Conservation (phyloP, 1,284 basidiomycete genomes). For the Megacollybia platyphylla region DNA sequence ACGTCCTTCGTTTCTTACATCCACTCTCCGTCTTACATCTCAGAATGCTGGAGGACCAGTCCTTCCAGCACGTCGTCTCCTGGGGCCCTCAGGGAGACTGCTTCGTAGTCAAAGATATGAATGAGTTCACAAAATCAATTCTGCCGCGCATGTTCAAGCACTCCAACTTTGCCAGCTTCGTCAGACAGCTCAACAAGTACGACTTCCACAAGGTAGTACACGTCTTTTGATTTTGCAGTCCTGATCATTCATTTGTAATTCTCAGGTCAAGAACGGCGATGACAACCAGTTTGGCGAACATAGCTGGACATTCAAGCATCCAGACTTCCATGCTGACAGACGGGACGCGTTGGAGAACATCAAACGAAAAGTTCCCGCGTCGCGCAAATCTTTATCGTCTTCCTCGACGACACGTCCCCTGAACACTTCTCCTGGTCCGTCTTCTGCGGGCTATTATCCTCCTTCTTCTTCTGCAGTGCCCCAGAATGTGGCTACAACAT, state of each 20-base stretch:
- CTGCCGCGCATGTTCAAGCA: constrained; percentile 94
- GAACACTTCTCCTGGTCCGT: background rate
- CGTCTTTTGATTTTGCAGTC: background rate
- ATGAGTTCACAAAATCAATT: constrained; percentile 91
- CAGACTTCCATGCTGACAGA: constrained; percentile 83
- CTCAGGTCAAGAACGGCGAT: constrained; percentile 66
- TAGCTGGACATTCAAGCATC: constrained; percentile 95
- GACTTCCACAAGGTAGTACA: constrained; percentile 78
- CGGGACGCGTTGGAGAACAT: constrained; percentile 85
- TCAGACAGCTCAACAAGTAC: constrained; percentile 95
- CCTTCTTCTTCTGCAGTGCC: constrained; percentile 6
- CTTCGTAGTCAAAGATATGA: constrained; percentile 97
- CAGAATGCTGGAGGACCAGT: constrained; percentile 81
- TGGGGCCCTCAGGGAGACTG: constrained; percentile 84
- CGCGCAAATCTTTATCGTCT: constrained; percentile 34
- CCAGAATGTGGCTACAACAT: constrained; percentile 9
- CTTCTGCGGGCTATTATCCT: background rate
- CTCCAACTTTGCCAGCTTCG: constrained; percentile 92
- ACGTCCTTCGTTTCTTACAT: constrained; percentile 5
- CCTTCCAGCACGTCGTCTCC: constrained; percentile 66
- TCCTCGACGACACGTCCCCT: constrained; percentile 3
- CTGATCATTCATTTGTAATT: constrained; percentile 3
- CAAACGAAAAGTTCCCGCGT: constrained; percentile 81
- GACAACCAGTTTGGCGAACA: constrained; percentile 72
- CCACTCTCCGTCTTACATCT: background rate